Evolutionary conservation across 192 early-diverging fungal species (phyloP).

Genomic region (Thamnidium elegans): DNA sequence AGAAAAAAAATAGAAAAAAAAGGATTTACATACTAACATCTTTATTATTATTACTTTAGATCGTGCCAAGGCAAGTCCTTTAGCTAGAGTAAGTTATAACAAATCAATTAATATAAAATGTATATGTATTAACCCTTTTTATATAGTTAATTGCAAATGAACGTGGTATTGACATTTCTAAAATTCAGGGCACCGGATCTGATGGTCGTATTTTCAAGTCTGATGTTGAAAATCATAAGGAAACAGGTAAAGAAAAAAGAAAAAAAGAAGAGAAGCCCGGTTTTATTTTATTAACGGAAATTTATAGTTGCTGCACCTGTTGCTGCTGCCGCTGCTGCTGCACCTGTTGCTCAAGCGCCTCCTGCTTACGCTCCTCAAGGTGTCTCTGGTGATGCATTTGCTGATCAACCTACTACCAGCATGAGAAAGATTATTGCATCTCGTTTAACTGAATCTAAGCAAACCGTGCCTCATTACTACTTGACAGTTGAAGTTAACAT

Average conservation of each 20-base stretch:
- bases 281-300: background rate
- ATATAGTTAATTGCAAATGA: constrained; percentile 77
- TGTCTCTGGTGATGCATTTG: constrained; percentile 55
- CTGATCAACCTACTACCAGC: constrained; percentile 69
- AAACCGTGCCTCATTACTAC: constrained; percentile 77
- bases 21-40: too few relatives aligned
- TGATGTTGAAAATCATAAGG: constrained; percentile 74
- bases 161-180: constrained; percentile 71
- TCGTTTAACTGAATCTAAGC: constrained; percentile 76
- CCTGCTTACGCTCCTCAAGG: constrained; percentile 45
- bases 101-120: too few relatives aligned
- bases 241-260: constrained; percentile 27
- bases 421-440: constrained; percentile 80
- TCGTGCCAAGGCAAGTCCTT: constrained; percentile 34
- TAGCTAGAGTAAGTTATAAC: constrained; percentile 21
- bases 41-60: constrained; percentile 7
- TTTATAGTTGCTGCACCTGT: constrained; percentile 10
- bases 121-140: background rate
- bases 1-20: too few relatives aligned
- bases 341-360: constrained; percentile 34
- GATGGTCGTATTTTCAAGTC: constrained; percentile 90
- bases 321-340: constrained; percentile 41
- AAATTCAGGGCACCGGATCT: constrained; percentile 81
- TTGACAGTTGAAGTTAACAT: constrained; percentile 83
- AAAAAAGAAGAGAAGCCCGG: background rate